Evolutionary conservation across 2,329 filamentous ascomycete genomes (phyloP), one percentile per base, ranked within the genome.

Genomic region (Penicillium sp.): DNA sequence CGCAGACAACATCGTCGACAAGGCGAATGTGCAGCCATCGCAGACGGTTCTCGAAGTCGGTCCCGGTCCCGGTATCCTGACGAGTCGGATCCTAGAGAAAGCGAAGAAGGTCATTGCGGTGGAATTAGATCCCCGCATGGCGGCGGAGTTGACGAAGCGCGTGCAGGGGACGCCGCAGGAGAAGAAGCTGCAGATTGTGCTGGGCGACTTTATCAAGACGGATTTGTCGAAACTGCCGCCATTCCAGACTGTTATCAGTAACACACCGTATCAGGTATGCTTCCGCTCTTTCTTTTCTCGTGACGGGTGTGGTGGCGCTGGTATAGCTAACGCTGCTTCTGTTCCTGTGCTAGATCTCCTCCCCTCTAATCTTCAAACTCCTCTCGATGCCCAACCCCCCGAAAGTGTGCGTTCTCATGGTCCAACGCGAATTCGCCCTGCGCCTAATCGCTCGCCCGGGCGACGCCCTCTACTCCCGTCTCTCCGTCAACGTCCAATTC

Each of bases 91-190:
- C 64, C 82, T 98, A 29, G 91, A 95, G 71, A 90, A 92, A 66
- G 92, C 92, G 23, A 93, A 93, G 77, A 91, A 91, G 63, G 86
- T 88, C 58, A 91, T 93, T 55, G 91, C 91, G 4, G 91, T 97
- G 55, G 95, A 99, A 81, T 85, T 97, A 76, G 95, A 99, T 79
- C 93, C 95, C 21, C 86, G 95, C 73, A 98, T 98, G 95, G 93
- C 92, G 13, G 94, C 94, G 62, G 95, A 98, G 80, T 86, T 97
- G 66, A 95, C 92, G 50, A 93, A 96, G 80, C 90, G 94, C 71
- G 93, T 98, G 8, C 93, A 97, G 78, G 93, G 92, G 21, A 96
- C 90, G 48, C 92, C 93, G 0, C 86, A 90, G 69, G 90, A 91
- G 75, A 93, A 92, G 76, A 88, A 92, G 67, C 82, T 99, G 44